Conservation (phyloP, 2,329 filamentous ascomycete genomes). For the Metarhizium brunneum region DNA sequence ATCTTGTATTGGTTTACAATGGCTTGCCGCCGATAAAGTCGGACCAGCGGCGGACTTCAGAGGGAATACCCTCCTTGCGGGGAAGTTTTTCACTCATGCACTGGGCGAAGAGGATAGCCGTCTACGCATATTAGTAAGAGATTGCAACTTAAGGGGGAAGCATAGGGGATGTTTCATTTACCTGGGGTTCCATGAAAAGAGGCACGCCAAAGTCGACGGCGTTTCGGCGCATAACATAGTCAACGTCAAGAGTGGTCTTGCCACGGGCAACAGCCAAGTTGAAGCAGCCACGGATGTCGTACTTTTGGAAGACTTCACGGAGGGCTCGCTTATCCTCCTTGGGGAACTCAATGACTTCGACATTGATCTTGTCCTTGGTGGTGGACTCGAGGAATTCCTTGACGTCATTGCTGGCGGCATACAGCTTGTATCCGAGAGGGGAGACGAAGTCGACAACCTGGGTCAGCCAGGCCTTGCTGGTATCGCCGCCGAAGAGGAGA, state of each 20-base stretch:
- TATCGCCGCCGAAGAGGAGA: slow-evolving; percentile 85
- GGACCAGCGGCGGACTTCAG: slow-evolving; percentile 89
- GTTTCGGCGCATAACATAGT: slow-evolving; percentile 98
- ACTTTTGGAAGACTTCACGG: slow-evolving; percentile 91
- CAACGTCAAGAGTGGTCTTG: slow-evolving; percentile 78
- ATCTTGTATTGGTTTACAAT: slow-evolving; percentile 33
- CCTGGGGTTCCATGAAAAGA: slow-evolving; percentile 97
- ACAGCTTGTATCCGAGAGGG: slow-evolving; percentile 91
- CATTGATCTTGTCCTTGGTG: slow-evolving; percentile 55
- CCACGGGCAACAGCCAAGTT: slow-evolving; percentile 81
- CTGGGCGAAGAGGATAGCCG: slow-evolving; percentile 87
- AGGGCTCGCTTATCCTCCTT: slow-evolving; percentile 92
- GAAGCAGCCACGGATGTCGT: slow-evolving; percentile 92
- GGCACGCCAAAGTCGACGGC: slow-evolving; percentile 97
- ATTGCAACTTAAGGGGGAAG: background rate
- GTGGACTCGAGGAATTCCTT: slow-evolving; percentile 73
- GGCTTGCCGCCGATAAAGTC: slow-evolving; percentile 87
- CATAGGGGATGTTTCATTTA: slow-evolving; percentile 34
- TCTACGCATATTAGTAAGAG: slow-evolving; percentile 41
- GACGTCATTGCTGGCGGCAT: slow-evolving; percentile 70
- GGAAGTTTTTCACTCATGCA: slow-evolving; percentile 98
- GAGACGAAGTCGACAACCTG: slow-evolving; percentile 78
- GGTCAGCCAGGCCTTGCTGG: slow-evolving; percentile 59
- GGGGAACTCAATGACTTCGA: slow-evolving; percentile 94
- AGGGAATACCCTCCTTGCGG: slow-evolving; percentile 75